Conservation (phyloP, 805 yeast genomes). For the Saturnispora besseyi region DNA sequence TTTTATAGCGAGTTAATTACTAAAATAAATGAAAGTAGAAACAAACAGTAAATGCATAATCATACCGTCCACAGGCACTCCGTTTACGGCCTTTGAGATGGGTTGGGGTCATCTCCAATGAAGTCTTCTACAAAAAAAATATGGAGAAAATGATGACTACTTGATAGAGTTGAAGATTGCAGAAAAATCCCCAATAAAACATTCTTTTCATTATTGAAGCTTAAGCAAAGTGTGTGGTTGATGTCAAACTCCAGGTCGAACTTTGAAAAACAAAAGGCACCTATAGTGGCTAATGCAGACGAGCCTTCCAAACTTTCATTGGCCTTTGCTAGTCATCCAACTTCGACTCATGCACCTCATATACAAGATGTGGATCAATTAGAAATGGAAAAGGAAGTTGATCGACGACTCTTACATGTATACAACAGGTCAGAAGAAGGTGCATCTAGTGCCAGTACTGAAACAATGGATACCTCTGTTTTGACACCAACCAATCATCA, state of each 20-base stretch:
- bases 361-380: conserved; percentile 18
- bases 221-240: not conserved
- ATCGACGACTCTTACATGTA: conserved; percentile 11
- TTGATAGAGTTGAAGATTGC: not conserved
- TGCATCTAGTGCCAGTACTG: not conserved
- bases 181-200: not conserved
- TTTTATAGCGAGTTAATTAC: conserved; percentile 1
- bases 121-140: too few relatives aligned
- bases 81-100: too few relatives aligned
- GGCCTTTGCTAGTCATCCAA: conserved; percentile 17
- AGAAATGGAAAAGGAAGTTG: conserved; percentile 20
- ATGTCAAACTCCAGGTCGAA: not conserved
- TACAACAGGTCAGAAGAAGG: not conserved
- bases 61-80: not conserved
- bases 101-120: too few relatives aligned
- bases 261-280: not conserved
- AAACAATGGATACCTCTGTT: not conserved
- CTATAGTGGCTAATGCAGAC: conserved; percentile 10
- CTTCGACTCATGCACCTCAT: conserved; percentile 5
- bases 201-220: not conserved
- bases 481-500: not conserved
- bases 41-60: not conserved
- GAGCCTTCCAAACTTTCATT: conserved; percentile 23
- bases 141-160: not conserved
- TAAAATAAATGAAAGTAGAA: not conserved